These are phyloP conservation scores for Hydnum rufescens DNA, from an alignment of 768 basidiomycete genomes.

Conservation along the genomic window DNA sequence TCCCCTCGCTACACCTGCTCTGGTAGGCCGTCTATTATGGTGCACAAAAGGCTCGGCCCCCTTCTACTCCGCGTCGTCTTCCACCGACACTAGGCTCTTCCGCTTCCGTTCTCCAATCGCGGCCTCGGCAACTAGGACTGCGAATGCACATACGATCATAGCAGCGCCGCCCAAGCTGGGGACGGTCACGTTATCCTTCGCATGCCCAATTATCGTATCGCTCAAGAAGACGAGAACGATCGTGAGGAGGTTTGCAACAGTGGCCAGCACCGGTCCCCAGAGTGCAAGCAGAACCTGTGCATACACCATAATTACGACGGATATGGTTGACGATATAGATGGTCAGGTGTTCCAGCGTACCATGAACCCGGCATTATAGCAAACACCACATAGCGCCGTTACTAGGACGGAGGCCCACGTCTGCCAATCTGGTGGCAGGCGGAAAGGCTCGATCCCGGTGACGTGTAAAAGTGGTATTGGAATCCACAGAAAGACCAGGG, in stretches of 20 bases:
- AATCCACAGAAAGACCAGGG: conserved; percentile 8
- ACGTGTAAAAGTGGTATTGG: conserved; percentile 5
- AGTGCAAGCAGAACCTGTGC: conserved; percentile 54
- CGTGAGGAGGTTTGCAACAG: conserved; percentile 84
- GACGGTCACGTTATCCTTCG: conserved; percentile 36
- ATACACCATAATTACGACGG: conserved; percentile 3
- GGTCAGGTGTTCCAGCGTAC: conserved; percentile 21
- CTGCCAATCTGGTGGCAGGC: conserved; percentile 30
- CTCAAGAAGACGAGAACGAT: conserved; percentile 73
- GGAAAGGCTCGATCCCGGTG: conserved; percentile 1
- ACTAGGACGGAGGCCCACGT: conserved; percentile 37
- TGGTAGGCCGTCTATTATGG: too few species aligned
- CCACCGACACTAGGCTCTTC: not conserved
- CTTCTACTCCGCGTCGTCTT: not conserved
- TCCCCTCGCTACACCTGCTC: too few species aligned
- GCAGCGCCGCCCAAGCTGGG: conserved; percentile 62
- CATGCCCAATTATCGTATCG: conserved; percentile 54
- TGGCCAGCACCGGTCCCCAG: conserved; percentile 76
- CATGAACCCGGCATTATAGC: conserved; percentile 80
- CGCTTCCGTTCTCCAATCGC: not conserved
- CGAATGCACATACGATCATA: conserved; percentile 68
- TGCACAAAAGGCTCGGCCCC: too few species aligned
- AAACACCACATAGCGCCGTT: conserved; percentile 49
- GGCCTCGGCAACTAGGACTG: conserved; percentile 45
- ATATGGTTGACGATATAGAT: not conserved